Evolutionary conservation across 768 basidiomycete species (phyloP).

Genomic region (Boletus rubescentipes): DNA sequence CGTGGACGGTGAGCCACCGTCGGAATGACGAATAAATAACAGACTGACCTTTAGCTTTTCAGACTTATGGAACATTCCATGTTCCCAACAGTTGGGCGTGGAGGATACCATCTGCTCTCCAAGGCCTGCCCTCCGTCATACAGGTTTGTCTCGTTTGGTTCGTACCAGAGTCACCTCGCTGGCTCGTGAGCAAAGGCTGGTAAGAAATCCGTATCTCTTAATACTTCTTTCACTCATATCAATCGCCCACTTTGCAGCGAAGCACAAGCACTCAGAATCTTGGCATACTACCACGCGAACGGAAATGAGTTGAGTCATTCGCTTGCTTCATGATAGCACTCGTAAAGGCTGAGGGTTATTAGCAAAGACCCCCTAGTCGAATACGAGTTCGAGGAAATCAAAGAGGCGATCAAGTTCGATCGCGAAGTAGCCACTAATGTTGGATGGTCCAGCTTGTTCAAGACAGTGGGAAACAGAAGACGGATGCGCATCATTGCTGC

Average conservation of each 20-base stretch:
- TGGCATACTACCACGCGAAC: constrained; percentile 43
- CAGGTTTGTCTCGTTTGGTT: constrained; percentile 16
- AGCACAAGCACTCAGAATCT: constrained; percentile 32
- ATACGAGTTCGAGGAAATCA: constrained; percentile 66
- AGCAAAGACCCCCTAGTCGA: constrained; percentile 33
- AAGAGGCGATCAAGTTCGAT: constrained; percentile 49
- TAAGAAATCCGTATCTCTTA: constrained; percentile 1
- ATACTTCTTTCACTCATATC: background rate
- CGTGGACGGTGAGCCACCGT: constrained; percentile 48
- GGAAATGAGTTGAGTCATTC: constrained; percentile 32
- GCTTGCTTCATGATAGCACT: background rate
- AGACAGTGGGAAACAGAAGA: constrained; percentile 49
- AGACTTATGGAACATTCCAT: constrained; percentile 21
- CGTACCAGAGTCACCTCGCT: constrained; percentile 41
- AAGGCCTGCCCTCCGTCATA: constrained; percentile 11
- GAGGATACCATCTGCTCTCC: constrained; percentile 18
- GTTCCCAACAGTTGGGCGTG: constrained; percentile 16
- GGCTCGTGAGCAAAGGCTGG: constrained; percentile 38
- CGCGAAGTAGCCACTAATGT: constrained; percentile 40
- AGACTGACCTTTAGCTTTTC: background rate
- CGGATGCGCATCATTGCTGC: constrained; percentile 41
- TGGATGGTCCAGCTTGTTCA: constrained; percentile 46
- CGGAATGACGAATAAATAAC: background rate
- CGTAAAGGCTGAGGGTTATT: background rate
- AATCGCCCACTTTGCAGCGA: constrained; percentile 22